phyloP scores from a whole-genome alignment of 2,329 filamentous ascomycete species.

The Rhynchosporium agropyri region DNA sequence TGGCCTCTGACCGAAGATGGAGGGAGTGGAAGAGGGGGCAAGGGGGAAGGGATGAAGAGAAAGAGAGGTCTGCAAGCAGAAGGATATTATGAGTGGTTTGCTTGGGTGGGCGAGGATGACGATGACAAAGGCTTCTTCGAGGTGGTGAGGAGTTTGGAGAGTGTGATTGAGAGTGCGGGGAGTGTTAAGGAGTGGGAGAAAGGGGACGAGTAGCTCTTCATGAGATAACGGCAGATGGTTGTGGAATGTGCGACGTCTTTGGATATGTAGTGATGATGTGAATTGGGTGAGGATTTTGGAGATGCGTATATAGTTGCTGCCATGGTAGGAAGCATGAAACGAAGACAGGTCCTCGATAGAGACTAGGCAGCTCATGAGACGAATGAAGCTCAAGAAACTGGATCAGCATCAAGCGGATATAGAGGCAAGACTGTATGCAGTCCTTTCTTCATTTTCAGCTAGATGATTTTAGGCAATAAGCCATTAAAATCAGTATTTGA shows the following conservation, averaged over 20 bases:
- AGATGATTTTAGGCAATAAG: no score
- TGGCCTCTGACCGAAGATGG: slow-evolving; percentile 2
- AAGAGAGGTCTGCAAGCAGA: slow-evolving; percentile 28
- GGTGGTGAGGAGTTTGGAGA: slow-evolving; percentile 31
- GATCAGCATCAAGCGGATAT: no score
- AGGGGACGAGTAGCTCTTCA: neutral
- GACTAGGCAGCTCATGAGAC: no score
- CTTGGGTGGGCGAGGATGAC: slow-evolving; percentile 16
- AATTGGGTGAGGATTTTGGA: neutral
- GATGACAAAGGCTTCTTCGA: slow-evolving; percentile 20
- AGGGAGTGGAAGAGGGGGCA: slow-evolving; percentile 1
- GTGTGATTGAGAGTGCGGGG: slow-evolving; percentile 34
- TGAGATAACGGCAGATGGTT: neutral
- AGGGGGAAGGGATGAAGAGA: slow-evolving; percentile 19
- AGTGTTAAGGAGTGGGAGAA: neutral
- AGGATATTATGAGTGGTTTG: slow-evolving; percentile 36
- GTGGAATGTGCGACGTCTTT: neutral
- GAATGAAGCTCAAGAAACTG: no score
- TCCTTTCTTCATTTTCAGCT: no score
- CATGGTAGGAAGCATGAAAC: no score
- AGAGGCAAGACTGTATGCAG: no score
- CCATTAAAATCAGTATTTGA: neutral
- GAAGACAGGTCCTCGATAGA: no score
- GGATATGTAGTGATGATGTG: neutral
- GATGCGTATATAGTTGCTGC: no score